Percentiles rank a stretch among this genome's conserved stretches.
Evolutionary conservation across 495 filamentous ascomycete genomes (phyloP).

Genomic region (Cryomyces minteri): DNA sequence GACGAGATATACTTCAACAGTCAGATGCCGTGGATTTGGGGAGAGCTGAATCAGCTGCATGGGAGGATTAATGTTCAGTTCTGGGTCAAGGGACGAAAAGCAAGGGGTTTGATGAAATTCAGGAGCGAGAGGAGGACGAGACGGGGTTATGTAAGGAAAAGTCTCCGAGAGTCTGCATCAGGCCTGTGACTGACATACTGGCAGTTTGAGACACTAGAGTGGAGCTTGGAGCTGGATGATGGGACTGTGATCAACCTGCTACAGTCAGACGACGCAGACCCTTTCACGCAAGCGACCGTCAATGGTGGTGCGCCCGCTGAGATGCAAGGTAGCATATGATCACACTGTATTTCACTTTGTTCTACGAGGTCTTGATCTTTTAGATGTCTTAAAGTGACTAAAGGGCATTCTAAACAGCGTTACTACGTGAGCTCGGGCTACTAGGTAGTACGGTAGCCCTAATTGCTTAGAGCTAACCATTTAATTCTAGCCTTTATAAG

Average conservation of each 20-base stretch:
- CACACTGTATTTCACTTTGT: no score
- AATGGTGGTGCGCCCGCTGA: no score
- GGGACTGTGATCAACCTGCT: constrained; percentile 16
- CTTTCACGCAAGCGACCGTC: not conserved
- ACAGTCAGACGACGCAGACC: constrained; percentile 3
- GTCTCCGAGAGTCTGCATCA: constrained; percentile 42
- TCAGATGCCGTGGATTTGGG: constrained; percentile 83
- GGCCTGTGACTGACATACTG: constrained; percentile 33
- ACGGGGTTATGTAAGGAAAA: constrained; percentile 42
- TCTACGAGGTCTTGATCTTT: no score
- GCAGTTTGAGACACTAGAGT: constrained; percentile 91
- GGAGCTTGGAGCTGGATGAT: constrained; percentile 72
- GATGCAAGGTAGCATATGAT: no score
- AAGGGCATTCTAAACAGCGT: no score
- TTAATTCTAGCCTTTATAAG: no score
- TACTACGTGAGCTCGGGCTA: no score
- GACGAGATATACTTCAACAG: constrained; percentile 85
- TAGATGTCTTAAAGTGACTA: no score
- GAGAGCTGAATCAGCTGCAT: constrained; percentile 85
- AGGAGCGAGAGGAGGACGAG: constrained; percentile 52
- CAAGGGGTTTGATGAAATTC: constrained; percentile 61
- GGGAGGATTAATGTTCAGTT: constrained; percentile 79
- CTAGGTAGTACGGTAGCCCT: no score
- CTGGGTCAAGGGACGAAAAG: constrained; percentile 67
- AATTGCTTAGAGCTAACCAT: no score